phyloP scores from a whole-genome alignment of 306 rosid genomes.

The Glycyrrhiza uralensis region DNA sequence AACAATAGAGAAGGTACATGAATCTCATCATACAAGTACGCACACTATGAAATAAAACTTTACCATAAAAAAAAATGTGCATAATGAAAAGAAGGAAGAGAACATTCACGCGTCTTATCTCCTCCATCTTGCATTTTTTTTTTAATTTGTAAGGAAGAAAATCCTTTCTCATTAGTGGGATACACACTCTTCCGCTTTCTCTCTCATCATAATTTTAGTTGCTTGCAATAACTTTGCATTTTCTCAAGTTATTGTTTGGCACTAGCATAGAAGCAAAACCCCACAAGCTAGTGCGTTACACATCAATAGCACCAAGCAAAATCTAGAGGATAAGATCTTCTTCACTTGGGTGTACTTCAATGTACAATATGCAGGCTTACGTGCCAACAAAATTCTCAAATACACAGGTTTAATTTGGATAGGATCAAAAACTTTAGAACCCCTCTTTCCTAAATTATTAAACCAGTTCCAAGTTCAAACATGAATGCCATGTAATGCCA shows the following conservation, averaged over 20 bases:
- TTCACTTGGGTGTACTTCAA: neutral
- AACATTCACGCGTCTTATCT: conserved; percentile 28
- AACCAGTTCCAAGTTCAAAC: neutral
- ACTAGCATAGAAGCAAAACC: conserved; percentile 28
- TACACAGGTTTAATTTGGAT: conserved; percentile 6
- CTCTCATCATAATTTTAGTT: conserved; percentile 31
- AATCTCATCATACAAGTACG: conserved; percentile 24
- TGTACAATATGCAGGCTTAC: neutral
- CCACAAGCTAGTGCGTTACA: conserved; percentile 39
- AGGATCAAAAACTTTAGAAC: neutral
- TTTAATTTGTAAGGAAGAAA: neutral
- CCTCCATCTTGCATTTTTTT: neutral
- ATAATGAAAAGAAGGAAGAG: neutral
- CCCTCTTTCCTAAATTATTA: neutral
- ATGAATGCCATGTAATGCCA: neutral
- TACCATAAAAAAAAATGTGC: conserved; percentile 4
- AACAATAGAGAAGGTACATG: conserved; percentile 20
- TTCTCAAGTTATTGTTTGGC: conserved; percentile 21
- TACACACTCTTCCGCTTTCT: neutral
- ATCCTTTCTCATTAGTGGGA: neutral
- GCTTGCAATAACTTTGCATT: conserved; percentile 9
- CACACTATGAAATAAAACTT: conserved; percentile 4
- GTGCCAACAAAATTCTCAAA: conserved; percentile 23
- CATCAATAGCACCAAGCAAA: conserved; percentile 23
- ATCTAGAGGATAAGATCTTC: neutral